Evolutionary conservation across 345 rosid genomes (phyloP).

Genomic region (Hypericum androsaemum): DNA sequence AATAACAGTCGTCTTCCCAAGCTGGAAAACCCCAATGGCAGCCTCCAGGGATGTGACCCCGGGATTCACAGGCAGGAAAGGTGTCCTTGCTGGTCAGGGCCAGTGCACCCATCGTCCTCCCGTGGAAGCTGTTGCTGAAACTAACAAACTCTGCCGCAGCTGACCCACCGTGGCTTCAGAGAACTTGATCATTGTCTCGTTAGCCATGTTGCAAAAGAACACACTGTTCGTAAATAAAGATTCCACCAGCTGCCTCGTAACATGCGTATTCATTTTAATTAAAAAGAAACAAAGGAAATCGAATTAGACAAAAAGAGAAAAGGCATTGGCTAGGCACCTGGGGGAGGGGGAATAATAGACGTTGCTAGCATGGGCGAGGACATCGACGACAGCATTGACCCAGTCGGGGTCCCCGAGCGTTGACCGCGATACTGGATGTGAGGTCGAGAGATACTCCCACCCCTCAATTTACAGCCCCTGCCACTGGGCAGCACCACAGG

Average conservation of each 20-base stretch:
- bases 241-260: slow-evolving; percentile 61
- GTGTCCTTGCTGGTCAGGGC: slow-evolving; percentile 92
- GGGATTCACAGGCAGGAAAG: slow-evolving; percentile 97
- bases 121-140: slow-evolving; percentile 77
- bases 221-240: slow-evolving; percentile 73
- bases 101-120: slow-evolving; percentile 87
- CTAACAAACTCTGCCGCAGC: slow-evolving; percentile 54
- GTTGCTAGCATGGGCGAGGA: slow-evolving; percentile 74
- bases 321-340: slow-evolving; percentile 49
- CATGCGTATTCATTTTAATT: too few relatives aligned
- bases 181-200: slow-evolving; percentile 93
- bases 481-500: too few relatives aligned
- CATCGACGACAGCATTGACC: slow-evolving; percentile 45
- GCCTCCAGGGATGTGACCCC: slow-evolving; percentile 84
- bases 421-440: background rate
- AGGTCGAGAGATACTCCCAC: background rate
- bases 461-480: too few relatives aligned
- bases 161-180: slow-evolving; percentile 52
- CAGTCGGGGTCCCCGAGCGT: slow-evolving; percentile 58
- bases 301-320: background rate
- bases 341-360: slow-evolving; percentile 56
- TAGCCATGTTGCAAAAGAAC: slow-evolving; percentile 87
- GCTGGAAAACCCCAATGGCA: slow-evolving; percentile 37
- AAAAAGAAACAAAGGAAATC: too few relatives aligned
- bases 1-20: slow-evolving; percentile 67